Evolutionary conservation across 2,329 filamentous ascomycete genomes (phyloP).

Genomic region (Calonectria hawksworthii): DNA sequence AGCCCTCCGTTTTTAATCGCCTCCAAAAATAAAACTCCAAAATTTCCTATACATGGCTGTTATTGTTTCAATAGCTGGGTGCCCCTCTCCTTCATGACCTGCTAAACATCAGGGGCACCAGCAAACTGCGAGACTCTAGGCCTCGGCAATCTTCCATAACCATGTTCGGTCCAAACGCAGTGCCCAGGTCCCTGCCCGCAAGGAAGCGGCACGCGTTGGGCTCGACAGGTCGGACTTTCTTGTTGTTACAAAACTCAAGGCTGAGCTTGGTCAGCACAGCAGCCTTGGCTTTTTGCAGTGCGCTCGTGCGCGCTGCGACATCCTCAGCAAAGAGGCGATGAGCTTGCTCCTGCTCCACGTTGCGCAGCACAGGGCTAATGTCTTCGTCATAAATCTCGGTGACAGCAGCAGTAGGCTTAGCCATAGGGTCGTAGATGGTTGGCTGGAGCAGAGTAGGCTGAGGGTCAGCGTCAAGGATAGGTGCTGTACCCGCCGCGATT

Average conservation of each 20-base stretch:
- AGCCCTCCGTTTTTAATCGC: conserved; percentile 1
- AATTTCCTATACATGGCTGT: conserved; percentile 6
- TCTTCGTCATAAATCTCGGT: conserved; percentile 54
- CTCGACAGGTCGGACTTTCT: conserved; percentile 50
- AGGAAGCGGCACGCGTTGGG: conserved; percentile 52
- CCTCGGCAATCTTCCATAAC: conserved; percentile 60
- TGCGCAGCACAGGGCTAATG: conserved; percentile 71
- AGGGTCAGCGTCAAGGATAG: conserved; percentile 63
- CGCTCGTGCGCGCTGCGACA: conserved; percentile 65
- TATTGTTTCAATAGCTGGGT: conserved; percentile 1
- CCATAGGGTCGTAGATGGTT: conserved; percentile 66
- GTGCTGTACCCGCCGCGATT: conserved; percentile 56
- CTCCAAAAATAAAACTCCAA: neutral
- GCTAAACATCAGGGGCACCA: conserved; percentile 74
- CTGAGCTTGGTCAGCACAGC: conserved; percentile 72
- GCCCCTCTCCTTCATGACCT: conserved; percentile 49
- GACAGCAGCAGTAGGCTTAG: conserved; percentile 29
- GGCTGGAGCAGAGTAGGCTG: conserved; percentile 70
- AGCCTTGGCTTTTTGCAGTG: conserved; percentile 71
- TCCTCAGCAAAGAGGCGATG: conserved; percentile 71
- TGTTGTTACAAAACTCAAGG: conserved; percentile 60
- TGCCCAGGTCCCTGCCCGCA: conserved; percentile 47
- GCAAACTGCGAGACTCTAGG: conserved; percentile 65
- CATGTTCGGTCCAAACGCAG: conserved; percentile 50
- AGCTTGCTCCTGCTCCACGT: conserved; percentile 68